These are phyloP conservation scores for Fistulifera pelliculosa DNA, from an alignment of 108 stramenopile species.

Conservation along the genomic window DNA sequence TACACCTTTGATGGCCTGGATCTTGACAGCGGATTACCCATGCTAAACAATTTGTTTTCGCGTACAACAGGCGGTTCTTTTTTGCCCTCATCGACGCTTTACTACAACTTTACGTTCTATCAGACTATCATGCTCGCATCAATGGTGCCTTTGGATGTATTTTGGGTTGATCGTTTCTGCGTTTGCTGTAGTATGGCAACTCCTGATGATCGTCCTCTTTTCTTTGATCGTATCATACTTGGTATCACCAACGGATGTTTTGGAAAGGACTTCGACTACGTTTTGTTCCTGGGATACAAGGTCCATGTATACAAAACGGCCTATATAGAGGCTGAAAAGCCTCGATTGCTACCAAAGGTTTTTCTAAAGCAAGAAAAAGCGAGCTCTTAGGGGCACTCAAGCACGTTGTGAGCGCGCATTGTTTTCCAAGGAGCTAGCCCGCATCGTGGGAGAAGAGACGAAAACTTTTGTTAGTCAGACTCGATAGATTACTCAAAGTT, in stretches of 20 bases:
- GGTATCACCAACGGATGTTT: constrained; percentile 31
- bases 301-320: constrained; percentile 22
- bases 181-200: constrained; percentile 19
- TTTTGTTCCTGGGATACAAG: constrained; percentile 20
- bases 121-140: constrained; percentile 36
- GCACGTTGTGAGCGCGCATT: constrained; percentile 20
- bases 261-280: constrained; percentile 25
- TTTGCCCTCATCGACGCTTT: constrained; percentile 8
- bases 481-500: constrained; percentile 6
- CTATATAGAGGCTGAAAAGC: constrained; percentile 17
- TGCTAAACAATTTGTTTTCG: no score
- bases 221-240: constrained; percentile 32
- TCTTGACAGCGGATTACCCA: no score
- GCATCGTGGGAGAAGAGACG: constrained; percentile 16
- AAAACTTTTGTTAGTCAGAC: constrained; percentile 26
- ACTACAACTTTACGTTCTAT: constrained; percentile 11
- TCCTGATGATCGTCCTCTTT: constrained; percentile 16
- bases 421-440: constrained; percentile 27
- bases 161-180: constrained; percentile 30
- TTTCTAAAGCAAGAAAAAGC: constrained; percentile 6
- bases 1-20: no score
- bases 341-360: constrained; percentile 8
- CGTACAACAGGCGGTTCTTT: constrained; percentile 13
- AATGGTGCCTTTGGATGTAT: constrained; percentile 45
- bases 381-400: constrained; percentile 15